Conservation (phyloP, 1,284 basidiomycete species). For the Ganoderma lingzhi region DNA sequence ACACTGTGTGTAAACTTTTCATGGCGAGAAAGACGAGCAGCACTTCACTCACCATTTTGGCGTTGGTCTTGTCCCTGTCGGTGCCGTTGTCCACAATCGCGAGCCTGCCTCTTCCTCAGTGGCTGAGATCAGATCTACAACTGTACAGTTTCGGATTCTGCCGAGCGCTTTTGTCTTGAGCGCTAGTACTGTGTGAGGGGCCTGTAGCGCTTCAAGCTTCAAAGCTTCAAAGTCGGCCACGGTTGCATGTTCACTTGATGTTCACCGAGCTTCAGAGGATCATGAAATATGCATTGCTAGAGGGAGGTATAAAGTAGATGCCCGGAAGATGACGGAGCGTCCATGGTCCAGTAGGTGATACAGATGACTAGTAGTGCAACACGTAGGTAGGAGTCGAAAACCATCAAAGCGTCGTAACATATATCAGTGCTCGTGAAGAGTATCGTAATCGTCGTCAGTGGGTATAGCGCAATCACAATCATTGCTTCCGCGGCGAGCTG, state of each 20-base stretch:
- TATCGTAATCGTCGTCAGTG: slow-evolving; percentile 22
- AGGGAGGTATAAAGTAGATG: slow-evolving; percentile 8
- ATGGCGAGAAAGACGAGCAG: background rate
- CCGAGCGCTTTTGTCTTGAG: background rate
- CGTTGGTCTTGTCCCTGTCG: slow-evolving; percentile 30
- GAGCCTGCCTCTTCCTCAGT: slow-evolving; percentile 15
- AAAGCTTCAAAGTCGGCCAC: too few relatives aligned
- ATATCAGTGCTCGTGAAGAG: slow-evolving; percentile 23
- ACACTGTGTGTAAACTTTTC: background rate
- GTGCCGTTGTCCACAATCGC: slow-evolving; percentile 11
- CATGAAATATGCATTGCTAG: background rate
- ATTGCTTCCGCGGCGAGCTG: slow-evolving; percentile 43
- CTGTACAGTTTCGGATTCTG: slow-evolving; percentile 29
- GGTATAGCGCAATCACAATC: slow-evolving; percentile 14
- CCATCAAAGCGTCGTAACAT: slow-evolving; percentile 17
- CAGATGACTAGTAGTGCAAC: slow-evolving; percentile 32
- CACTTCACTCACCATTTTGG: slow-evolving; percentile 38
- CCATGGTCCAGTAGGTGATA: slow-evolving; percentile 14
- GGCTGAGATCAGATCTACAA: slow-evolving; percentile 32
- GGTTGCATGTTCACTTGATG: too few relatives aligned
- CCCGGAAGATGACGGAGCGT: slow-evolving; percentile 2
- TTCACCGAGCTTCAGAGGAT: background rate
- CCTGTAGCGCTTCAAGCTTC: too few relatives aligned
- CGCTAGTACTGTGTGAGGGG: background rate
- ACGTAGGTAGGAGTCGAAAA: slow-evolving; percentile 12